Conservation (phyloP, 2,329 filamentous ascomycete genomes). For the Ophiocordyceps australis region DNA sequence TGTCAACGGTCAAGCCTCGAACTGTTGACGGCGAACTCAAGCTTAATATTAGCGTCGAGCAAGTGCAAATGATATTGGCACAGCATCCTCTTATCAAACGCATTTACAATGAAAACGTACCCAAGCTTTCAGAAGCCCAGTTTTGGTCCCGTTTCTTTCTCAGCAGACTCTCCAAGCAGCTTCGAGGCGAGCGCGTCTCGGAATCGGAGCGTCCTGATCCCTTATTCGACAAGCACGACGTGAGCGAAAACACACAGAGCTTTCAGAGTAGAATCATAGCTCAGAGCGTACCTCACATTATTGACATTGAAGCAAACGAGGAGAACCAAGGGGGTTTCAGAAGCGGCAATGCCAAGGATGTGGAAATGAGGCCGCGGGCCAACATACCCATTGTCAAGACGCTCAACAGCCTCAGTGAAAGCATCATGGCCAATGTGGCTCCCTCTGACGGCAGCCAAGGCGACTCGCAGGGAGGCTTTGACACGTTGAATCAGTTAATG, state of each 20-base stretch:
- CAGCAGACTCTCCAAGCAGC: conserved; percentile 73
- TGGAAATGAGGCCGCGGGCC: conserved; percentile 69
- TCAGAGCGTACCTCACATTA: conserved; percentile 65
- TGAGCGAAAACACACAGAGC: conserved; percentile 43
- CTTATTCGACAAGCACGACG: conserved; percentile 73
- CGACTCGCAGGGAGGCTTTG: conserved; percentile 40
- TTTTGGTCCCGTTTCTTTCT: conserved; percentile 96
- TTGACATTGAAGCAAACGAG: conserved; percentile 87
- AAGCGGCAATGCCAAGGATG: conserved; percentile 69
- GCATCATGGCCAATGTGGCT: conserved; percentile 76
- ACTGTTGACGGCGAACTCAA: conserved; percentile 38
- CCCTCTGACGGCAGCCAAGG: conserved; percentile 54
- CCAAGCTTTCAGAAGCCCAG: conserved; percentile 55
- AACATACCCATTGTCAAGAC: conserved; percentile 82
- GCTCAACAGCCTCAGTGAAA: conserved; percentile 80
- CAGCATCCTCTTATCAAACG: conserved; percentile 83
- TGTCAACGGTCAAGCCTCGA: conserved; percentile 68
- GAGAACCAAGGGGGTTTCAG: conserved; percentile 77
- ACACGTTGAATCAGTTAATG: conserved; percentile 57
- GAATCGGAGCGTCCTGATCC: conserved; percentile 62
- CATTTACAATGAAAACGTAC: conserved; percentile 87
- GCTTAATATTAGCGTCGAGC: conserved; percentile 75
- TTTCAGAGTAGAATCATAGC: conserved; percentile 36
- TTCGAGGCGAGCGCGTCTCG: conserved; percentile 74
- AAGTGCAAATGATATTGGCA: conserved; percentile 80